phyloP scores from a whole-genome alignment of 1,284 basidiomycete species.

The Papiliotrema terrestris region DNA sequence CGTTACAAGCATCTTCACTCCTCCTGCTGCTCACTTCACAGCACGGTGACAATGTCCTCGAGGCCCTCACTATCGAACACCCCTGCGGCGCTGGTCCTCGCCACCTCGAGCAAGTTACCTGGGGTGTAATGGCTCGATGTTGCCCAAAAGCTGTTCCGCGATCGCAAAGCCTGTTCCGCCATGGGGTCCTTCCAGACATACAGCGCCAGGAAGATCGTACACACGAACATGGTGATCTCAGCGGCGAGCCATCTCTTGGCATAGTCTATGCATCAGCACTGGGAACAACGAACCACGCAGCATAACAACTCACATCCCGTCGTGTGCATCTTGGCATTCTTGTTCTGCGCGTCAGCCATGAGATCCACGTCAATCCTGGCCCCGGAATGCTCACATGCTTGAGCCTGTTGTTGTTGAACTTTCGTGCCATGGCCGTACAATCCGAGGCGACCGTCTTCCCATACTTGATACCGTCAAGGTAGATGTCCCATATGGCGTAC shows the following conservation, averaged over 20 bases:
- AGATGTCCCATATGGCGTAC: slow-evolving; percentile 34
- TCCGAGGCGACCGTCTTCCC: slow-evolving; percentile 10
- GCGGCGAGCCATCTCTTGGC: slow-evolving; percentile 23
- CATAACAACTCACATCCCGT: background rate
- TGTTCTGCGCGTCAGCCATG: background rate
- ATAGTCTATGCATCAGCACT: slow-evolving; percentile 13
- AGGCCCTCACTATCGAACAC: background rate
- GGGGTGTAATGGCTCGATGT: slow-evolving; percentile 27
- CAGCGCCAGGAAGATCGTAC: slow-evolving; percentile 17
- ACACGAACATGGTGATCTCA: slow-evolving; percentile 17
- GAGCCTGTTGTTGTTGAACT: background rate
- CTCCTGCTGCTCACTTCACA: too few species aligned
- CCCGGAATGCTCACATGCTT: background rate
- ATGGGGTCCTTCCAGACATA: slow-evolving; percentile 18
- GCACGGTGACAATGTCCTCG: too few species aligned
- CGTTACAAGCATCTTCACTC: too few species aligned
- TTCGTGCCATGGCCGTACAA: slow-evolving; percentile 8
- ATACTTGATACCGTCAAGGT: slow-evolving; percentile 21
- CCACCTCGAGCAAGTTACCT: slow-evolving; percentile 16
- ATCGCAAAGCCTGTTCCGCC: slow-evolving; percentile 29
- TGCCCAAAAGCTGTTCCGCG: slow-evolving; percentile 23
- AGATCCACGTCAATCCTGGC: too few species aligned
- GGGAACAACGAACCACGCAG: background rate
- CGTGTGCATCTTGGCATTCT: background rate
- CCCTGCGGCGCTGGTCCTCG: background rate